These are phyloP conservation scores for Flaveria trinervia DNA, from an alignment of 129 eudicot species.

Conservation along the genomic window DNA sequence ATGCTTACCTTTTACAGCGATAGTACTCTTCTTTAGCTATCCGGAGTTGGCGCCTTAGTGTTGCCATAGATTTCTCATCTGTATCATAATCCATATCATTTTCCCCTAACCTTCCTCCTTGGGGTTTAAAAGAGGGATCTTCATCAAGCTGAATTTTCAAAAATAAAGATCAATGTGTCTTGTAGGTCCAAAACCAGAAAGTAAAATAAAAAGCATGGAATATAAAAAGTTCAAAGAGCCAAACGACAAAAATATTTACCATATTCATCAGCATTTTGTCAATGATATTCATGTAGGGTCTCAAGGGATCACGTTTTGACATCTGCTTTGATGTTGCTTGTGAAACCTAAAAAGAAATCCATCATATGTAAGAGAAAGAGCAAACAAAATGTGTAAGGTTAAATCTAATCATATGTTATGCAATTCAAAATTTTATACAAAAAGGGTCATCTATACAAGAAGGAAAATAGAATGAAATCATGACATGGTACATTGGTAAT, in stretches of 20 bases:
- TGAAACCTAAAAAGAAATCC: conserved; percentile 63
- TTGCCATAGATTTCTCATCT: conserved; percentile 83
- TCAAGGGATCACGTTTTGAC: conserved; percentile 89
- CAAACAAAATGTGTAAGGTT: conserved; percentile 5
- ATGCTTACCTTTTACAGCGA: conserved; percentile 71
- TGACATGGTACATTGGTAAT: background rate
- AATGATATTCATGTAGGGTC: conserved; percentile 85
- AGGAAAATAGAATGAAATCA: background rate
- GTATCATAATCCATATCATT: conserved; percentile 97
- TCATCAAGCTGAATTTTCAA: conserved; percentile 52
- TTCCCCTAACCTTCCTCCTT: conserved; percentile 96
- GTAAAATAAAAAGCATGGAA: conserved; percentile 6
- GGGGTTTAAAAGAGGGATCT: conserved; percentile 93
- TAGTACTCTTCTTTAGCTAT: conserved; percentile 77
- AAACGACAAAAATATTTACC: conserved; percentile 50
- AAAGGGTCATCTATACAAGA: background rate
- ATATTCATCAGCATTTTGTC: conserved; percentile 71
- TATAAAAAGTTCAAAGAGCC: conserved; percentile 2
- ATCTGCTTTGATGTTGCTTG: conserved; percentile 97
- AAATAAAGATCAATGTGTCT: background rate
- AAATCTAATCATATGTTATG: conserved; percentile 1
- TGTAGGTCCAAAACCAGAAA: background rate
- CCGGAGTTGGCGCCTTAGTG: conserved; percentile 76
- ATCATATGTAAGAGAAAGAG: conserved; percentile 20
- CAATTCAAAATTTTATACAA: conserved; percentile 3